These are phyloP conservation scores for Debaryomyces castellii DNA, from an alignment of 805 yeast genomes.

Conservation along the genomic window DNA sequence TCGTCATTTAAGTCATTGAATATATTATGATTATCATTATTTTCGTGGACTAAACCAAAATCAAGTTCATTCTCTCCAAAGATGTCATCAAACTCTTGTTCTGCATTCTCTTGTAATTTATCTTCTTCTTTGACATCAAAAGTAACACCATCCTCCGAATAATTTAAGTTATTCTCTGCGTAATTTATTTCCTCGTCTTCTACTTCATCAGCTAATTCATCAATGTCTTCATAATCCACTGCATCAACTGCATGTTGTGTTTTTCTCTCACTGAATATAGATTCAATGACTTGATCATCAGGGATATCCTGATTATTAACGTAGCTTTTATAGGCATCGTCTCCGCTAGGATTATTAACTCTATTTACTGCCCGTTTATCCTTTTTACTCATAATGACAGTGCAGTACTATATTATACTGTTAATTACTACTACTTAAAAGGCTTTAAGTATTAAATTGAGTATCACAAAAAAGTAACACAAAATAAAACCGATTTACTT, in stretches of 20 bases:
- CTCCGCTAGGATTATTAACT: constrained; percentile 7
- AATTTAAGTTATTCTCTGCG: background rate
- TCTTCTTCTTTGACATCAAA: constrained; percentile 10
- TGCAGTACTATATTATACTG: background rate
- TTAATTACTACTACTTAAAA: background rate
- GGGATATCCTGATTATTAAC: constrained; percentile 26
- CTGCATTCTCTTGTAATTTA: constrained; percentile 31
- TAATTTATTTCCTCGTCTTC: constrained; percentile 11
- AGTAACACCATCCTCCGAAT: constrained; percentile 10
- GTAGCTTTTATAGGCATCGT: constrained; percentile 16
- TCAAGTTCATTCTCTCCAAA: constrained; percentile 33
- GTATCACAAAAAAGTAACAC: background rate
- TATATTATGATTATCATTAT: constrained; percentile 18
- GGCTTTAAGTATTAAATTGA: background rate
- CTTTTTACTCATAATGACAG: background rate
- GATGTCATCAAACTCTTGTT: constrained; percentile 40
- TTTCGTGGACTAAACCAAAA: constrained; percentile 7
- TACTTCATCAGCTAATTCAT: constrained; percentile 84
- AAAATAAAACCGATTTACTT: too few species aligned
- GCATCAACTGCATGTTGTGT: constrained; percentile 88
- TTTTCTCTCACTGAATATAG: constrained; percentile 32
- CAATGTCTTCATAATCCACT: constrained; percentile 90
- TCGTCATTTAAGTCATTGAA: constrained; percentile 14
- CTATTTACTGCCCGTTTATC: background rate
- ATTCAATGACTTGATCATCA: constrained; percentile 37